A percentile compares a stretch with the other conserved stretches of the same genome.
Conservation (phyloP, 768 basidiomycete species). For the Pholiota conissans region DNA sequence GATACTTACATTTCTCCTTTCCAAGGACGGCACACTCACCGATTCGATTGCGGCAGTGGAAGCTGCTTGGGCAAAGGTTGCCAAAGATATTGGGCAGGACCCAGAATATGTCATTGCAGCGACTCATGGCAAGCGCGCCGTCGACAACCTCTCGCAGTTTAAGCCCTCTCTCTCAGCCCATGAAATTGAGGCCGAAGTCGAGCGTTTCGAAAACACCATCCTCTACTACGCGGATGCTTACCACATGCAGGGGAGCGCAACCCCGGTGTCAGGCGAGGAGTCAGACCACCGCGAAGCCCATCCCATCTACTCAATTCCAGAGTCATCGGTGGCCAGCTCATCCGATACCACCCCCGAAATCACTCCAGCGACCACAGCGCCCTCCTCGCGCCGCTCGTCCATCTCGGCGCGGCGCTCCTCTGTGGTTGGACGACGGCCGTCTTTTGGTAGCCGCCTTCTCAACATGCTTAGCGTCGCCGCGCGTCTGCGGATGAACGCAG, state of each 20-base stretch:
- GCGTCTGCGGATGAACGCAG: constrained; percentile 24
- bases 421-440: constrained; percentile 41
- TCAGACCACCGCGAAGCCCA: neutral
- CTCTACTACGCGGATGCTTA: constrained; percentile 68
- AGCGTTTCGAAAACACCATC: constrained; percentile 64
- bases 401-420: constrained; percentile 30
- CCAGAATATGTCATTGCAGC: constrained; percentile 67
- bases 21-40: constrained; percentile 68
- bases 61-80: constrained; percentile 75
- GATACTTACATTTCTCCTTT: constrained; percentile 1
- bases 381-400: constrained; percentile 40
- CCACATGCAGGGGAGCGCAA: constrained; percentile 35
- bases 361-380: constrained; percentile 35
- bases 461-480: constrained; percentile 19
- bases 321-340: constrained; percentile 25
- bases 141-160: constrained; percentile 69
- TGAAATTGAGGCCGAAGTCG: constrained; percentile 59
- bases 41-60: constrained; percentile 76
- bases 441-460: constrained; percentile 34
- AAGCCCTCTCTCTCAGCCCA: constrained; percentile 54
- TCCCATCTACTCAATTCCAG: neutral
- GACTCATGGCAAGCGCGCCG: constrained; percentile 78
- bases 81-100: constrained; percentile 66
- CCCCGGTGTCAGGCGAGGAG: neutral
- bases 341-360: constrained; percentile 41